Evolutionary conservation across 306 rosid genomes (phyloP), one percentile per base, ranked within the genome.

Genomic region (Pyrus communis): DNA sequence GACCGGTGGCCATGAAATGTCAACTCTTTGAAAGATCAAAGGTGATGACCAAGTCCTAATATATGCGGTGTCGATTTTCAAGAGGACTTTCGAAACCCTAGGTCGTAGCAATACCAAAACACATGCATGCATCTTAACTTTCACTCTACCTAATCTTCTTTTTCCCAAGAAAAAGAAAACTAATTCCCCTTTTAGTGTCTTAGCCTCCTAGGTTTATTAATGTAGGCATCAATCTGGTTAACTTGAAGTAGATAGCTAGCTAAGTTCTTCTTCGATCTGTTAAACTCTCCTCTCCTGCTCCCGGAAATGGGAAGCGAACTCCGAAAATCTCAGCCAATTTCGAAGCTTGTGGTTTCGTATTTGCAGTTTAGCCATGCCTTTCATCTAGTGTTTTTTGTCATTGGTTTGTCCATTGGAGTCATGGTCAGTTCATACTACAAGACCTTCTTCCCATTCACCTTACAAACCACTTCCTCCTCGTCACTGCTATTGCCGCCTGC

Each of bases 381-480:
- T 52, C 79, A 72, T 67, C 75, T 77, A 27, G 71, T 87, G 17
- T 77, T 87, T 67, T 82, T 86, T 33, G 63, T 83, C 11, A 74
- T 87, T 19, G 91, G 90, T 31, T 57, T 87, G 70, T 89, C 84
- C 38, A 3, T 86, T 51, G 91, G 88, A 38, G 60, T 88, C 49
- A 74, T 84, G 27, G 3, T 86, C 40, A 77, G 81, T 66, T 52
- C 87, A 11, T 76, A 79, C 79, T 57, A 42, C n/a, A 84, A 69
- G 62, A 77, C 67, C 77, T 73, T 81, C 69, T 70, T 79, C 65
- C 30, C 76, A 3, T 74, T 82, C 45, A 43, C 43, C 9, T 21
- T 78, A 2, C 76, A 73, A 22, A 43, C 69, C 45, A 61, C 61
- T 62, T 69, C 43, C 19, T 18, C 42, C 21, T 45, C 59, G n/a